Conservation (phyloP, 331 rosid species). For the Saraca asoca region DNA sequence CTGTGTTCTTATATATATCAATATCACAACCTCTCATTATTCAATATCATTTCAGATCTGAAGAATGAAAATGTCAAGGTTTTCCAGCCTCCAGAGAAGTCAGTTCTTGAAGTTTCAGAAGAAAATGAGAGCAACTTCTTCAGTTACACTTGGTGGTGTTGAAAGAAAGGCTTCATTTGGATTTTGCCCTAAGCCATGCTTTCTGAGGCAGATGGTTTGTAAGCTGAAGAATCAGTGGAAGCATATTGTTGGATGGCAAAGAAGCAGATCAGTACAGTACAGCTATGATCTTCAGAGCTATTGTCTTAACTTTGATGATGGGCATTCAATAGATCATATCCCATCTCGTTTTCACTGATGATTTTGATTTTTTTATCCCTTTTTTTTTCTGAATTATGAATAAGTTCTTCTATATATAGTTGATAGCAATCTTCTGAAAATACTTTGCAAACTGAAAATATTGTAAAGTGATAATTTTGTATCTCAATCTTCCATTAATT, state of each 20-base stretch:
- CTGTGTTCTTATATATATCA: too few relatives aligned
- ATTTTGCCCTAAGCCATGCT: slow-evolving; percentile 42
- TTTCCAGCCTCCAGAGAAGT: slow-evolving; percentile 41
- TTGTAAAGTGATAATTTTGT: slow-evolving; percentile 37
- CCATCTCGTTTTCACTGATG: slow-evolving; percentile 40
- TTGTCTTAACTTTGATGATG: slow-evolving; percentile 83
- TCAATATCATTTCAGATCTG: background rate
- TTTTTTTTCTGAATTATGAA: slow-evolving; percentile 22
- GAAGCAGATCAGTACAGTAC: slow-evolving; percentile 34
- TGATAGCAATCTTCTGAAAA: slow-evolving; percentile 14
- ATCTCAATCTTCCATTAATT: background rate
- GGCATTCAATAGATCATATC: slow-evolving; percentile 34
- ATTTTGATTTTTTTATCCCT: background rate
- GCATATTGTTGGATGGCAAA: slow-evolving; percentile 47
- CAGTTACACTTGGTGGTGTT: slow-evolving; percentile 52
- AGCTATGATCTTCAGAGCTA: slow-evolving; percentile 85
- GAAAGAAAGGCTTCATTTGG: slow-evolving; percentile 35
- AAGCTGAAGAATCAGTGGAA: slow-evolving; percentile 68
- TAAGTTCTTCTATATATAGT: slow-evolving; percentile 22
- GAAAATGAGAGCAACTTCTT: slow-evolving; percentile 46
- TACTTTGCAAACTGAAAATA: slow-evolving; percentile 19
- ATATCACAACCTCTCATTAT: too few relatives aligned
- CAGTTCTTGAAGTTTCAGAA: slow-evolving; percentile 51
- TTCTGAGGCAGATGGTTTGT: slow-evolving; percentile 41
- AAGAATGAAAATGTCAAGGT: slow-evolving; percentile 52